These are phyloP conservation scores for Rhodotorula sp. DNA, from an alignment of 1,284 basidiomycete genomes.

Conservation along the genomic window DNA sequence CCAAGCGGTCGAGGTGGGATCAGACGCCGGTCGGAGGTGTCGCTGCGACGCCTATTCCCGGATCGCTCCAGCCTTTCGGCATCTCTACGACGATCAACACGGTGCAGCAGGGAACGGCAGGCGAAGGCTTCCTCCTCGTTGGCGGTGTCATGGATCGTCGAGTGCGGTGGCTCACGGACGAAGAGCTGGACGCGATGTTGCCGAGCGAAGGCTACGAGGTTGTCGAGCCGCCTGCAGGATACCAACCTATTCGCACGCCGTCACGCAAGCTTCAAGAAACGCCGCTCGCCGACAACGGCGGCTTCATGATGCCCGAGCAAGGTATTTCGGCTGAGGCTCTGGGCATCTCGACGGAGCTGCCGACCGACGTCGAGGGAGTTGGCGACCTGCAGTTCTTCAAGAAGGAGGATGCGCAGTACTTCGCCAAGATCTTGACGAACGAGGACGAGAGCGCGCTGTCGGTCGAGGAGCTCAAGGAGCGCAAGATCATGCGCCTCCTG, in stretches of 20 bases:
- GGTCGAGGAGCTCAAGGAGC: conserved; percentile 98
- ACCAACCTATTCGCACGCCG: conserved; percentile 74
- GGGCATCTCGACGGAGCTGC: conserved; percentile 76
- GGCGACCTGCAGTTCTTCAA: conserved; percentile 98
- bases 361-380: conserved; percentile 98
- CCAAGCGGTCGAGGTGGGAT: conserved; percentile 86
- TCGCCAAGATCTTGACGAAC: conserved; percentile 78
- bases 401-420: conserved; percentile 95
- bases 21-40: conserved; percentile 61
- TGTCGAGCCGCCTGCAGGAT: conserved; percentile 90
- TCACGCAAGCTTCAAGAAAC: conserved; percentile 70
- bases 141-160: conserved; percentile 74
- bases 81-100: conserved; percentile 41
- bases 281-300: conserved; percentile 57
- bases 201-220: conserved; percentile 85
- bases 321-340: conserved; percentile 77
- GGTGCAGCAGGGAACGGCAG: conserved; percentile 27
- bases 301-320: conserved; percentile 88
- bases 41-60: conserved; percentile 29
- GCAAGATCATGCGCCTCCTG: conserved; percentile 99
- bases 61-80: conserved; percentile 37
- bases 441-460: conserved; percentile 78
- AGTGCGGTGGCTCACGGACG: conserved; percentile 89
- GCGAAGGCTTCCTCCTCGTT: conserved; percentile 37
- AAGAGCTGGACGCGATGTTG: conserved; percentile 88